These are phyloP conservation scores for Delitschia confertaspora DNA, from an alignment of 495 filamentous ascomycete genomes.

Conservation along the genomic window DNA sequence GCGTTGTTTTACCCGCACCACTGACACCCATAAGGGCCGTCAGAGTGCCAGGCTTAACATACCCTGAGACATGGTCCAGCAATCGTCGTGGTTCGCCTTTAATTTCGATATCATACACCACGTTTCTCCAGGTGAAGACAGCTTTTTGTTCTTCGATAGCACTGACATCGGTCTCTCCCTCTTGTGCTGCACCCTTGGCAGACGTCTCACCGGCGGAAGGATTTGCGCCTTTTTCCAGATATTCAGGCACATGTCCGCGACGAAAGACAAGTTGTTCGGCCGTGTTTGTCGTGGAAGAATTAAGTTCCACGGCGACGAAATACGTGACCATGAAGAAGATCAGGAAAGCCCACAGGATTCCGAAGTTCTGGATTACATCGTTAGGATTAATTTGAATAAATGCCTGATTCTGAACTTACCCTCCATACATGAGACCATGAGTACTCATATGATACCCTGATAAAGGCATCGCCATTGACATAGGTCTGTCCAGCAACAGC, in stretches of 20 bases:
- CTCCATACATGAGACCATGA: constrained; percentile 4
- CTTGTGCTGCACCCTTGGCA: constrained; percentile 37
- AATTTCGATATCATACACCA: constrained; percentile 78
- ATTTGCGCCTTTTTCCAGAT: constrained; percentile 33
- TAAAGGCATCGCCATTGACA: constrained; percentile 11
- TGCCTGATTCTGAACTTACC: no score
- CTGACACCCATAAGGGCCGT: constrained; percentile 82
- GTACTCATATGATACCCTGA: constrained; percentile 4
- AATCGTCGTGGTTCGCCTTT: constrained; percentile 67
- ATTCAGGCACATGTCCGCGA: constrained; percentile 56
- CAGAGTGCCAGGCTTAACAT: constrained; percentile 83
- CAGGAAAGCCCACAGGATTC: constrained; percentile 66
- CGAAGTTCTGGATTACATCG: constrained; percentile 55
- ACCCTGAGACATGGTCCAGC: constrained; percentile 75
- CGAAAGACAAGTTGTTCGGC: constrained; percentile 80
- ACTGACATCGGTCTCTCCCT: constrained; percentile 39
- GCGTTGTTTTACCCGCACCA: constrained; percentile 64
- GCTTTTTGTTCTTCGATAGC: constrained; percentile 45
- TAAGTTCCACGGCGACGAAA: constrained; percentile 60
- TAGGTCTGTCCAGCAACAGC: constrained; percentile 4
- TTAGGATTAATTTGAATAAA: constrained; percentile 47
- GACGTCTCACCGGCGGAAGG: constrained; percentile 1
- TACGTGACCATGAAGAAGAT: constrained; percentile 56
- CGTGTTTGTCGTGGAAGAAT: constrained; percentile 65
- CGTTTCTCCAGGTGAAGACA: constrained; percentile 74